phyloP scores from a whole-genome alignment of 106 monocot species.

The Platanthera zijinensis region DNA sequence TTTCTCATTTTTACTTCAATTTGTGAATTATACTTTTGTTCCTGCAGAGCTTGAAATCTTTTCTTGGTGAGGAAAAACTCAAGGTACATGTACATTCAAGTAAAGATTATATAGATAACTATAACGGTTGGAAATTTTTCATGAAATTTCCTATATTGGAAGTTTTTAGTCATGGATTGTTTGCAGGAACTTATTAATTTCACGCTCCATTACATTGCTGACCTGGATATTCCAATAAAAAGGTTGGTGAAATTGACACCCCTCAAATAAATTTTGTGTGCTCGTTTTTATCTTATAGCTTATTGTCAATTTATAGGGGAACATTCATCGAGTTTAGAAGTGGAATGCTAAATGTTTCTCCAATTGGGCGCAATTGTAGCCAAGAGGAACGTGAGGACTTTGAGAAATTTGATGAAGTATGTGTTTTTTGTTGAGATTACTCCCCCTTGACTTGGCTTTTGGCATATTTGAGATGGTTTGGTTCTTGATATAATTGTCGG shows the following conservation, averaged over 20 bases:
- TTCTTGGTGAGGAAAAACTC: conserved; percentile 78
- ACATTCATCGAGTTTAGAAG: conserved; percentile 94
- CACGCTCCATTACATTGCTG: conserved; percentile 94
- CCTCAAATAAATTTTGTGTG: neutral
- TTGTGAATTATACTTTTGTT: neutral
- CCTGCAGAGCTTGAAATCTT: conserved; percentile 81
- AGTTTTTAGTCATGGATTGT: neutral
- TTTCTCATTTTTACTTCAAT: neutral
- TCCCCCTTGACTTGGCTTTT: too few species aligned
- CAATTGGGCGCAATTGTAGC: conserved; percentile 93
- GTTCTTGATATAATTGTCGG: neutral
- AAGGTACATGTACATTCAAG: conserved; percentile 32
- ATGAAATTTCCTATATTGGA: too few species aligned
- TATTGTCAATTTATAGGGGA: conserved; percentile 35
- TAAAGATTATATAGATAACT: too few species aligned
- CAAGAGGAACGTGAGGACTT: conserved; percentile 93
- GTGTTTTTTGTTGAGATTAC: too few species aligned
- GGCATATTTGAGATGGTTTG: neutral
- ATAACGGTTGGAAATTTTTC: too few species aligned
- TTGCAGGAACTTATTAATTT: conserved; percentile 90
- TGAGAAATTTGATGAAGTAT: conserved; percentile 90
- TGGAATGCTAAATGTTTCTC: conserved; percentile 97
- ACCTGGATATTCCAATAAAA: conserved; percentile 90
- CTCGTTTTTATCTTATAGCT: conserved; percentile 5
- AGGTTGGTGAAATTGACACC: conserved; percentile 26